Evolutionary conservation across 805 yeast species (phyloP).

Genomic region (Saccharomyces kudriavzevii): DNA sequence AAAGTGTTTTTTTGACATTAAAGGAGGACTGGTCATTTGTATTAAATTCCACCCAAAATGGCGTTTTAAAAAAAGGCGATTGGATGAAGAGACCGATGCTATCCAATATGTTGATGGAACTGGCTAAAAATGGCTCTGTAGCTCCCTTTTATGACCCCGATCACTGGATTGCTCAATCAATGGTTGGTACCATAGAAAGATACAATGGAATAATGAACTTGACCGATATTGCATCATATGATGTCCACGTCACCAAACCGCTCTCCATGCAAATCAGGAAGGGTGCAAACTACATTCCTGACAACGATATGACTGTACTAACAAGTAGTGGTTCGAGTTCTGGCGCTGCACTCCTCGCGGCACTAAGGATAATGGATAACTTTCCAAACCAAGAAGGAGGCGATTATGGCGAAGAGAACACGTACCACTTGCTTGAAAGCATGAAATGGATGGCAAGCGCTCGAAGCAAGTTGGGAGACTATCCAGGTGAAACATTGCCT

Average conservation of each 20-base stretch:
- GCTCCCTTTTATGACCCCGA: constrained; percentile 77
- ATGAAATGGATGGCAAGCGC: constrained; percentile 94
- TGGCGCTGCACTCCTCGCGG: constrained; percentile 76
- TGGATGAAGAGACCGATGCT: constrained; percentile 46
- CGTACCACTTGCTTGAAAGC: constrained; percentile 68
- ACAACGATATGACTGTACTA: constrained; percentile 39
- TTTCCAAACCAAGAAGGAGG: constrained; percentile 35
- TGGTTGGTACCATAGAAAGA: constrained; percentile 42
- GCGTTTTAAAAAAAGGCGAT: constrained; percentile 50
- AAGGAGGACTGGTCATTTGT: constrained; percentile 50
- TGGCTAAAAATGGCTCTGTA: constrained; percentile 72
- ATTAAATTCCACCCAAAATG: constrained; percentile 29
- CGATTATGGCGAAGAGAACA: constrained; percentile 41
- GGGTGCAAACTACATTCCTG: constrained; percentile 27
- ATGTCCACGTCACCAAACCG: constrained; percentile 39
- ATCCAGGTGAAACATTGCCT: constrained; percentile 17
- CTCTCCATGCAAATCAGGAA: constrained; percentile 16
- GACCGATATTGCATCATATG: constrained; percentile 61
- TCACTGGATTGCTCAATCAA: constrained; percentile 59
- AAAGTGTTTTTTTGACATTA: constrained; percentile 27
- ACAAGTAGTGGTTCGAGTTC: constrained; percentile 69
- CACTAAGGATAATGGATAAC: constrained; percentile 54
- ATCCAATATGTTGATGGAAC: constrained; percentile 57
- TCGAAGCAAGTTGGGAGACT: constrained; percentile 81
- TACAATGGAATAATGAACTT: constrained; percentile 60